A percentile compares a stretch with the other conserved stretches of the same genome.
Evolutionary conservation across 176 grass and related monocot species (phyloP).

Genomic region (Luzula sylvatica): DNA sequence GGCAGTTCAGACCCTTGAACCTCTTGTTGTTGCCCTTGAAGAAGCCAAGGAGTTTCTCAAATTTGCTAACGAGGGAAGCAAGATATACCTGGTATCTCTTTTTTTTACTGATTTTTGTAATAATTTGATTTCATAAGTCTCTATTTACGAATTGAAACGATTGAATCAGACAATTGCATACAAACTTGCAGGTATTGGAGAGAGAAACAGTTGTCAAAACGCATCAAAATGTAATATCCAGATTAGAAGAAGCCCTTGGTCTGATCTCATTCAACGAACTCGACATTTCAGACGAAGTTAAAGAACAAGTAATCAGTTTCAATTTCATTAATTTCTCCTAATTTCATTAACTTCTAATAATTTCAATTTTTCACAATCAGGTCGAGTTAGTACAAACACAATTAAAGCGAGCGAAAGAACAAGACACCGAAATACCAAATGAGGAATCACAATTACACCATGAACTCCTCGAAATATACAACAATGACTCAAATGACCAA

Average conservation of each 20-base stretch:
- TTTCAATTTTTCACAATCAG: slow-evolving; percentile 28
- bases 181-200: slow-evolving; percentile 51
- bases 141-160: neutral
- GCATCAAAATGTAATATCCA: slow-evolving; percentile 48
- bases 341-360: too few relatives aligned
- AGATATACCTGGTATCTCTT: slow-evolving; percentile 58
- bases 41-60: slow-evolving; percentile 41
- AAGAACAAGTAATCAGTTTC: slow-evolving; percentile 48
- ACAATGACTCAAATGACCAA: slow-evolving; percentile 42
- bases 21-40: slow-evolving; percentile 50
- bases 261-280: slow-evolving; percentile 51
- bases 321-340: slow-evolving; percentile 4
- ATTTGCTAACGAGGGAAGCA: slow-evolving; percentile 59
- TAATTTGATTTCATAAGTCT: neutral
- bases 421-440: slow-evolving; percentile 29
- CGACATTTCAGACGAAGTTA: slow-evolving; percentile 91
- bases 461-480: slow-evolving; percentile 52
- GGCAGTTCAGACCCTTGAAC: slow-evolving; percentile 17
- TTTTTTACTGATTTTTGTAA: neutral
- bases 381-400: slow-evolving; percentile 81
- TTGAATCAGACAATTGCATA: neutral
- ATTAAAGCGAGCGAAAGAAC: slow-evolving; percentile 80
- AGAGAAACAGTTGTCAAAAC: slow-evolving; percentile 49
- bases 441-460: slow-evolving; percentile 59
- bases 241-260: slow-evolving; percentile 56